Evolutionary conservation across 768 basidiomycete species (phyloP), one percentile per base, ranked within the genome.

Genomic region (Lactarius tabidus): DNA sequence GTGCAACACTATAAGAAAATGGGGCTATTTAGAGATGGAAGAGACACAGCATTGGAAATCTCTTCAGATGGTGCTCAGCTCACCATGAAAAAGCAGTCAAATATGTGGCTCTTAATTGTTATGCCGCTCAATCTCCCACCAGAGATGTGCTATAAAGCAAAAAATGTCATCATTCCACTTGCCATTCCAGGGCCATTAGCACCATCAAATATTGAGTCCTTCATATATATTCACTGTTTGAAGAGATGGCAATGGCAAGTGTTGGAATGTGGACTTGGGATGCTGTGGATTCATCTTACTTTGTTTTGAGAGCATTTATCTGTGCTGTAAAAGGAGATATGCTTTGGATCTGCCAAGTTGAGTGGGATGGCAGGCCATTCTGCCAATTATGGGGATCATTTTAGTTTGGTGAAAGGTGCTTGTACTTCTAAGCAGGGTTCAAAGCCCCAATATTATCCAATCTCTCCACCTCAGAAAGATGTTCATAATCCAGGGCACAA

Each of bases 61-160:
- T 76, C 70, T 71, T 69, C 61, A 53, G 65, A 75, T 61, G 68
- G 15, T 59, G 75, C 75, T 4, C 74, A 75, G 62, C 63, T 76
- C 26, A 75, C 75, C 33, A 70, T 75, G 70, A 76, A 76, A 57
- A 76, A 76, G 56, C 73, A 75, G 48, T 75, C 72, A 15, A 70
- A 74, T 52, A 71, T 69, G 3, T 75, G 70, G 72, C 54, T 75
- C 29, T 20, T 73, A 4, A 67, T 72, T 41, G 18, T 74, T 2
- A 67, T 71, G 10, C 29, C 74, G 8, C 65, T 74, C 29, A 73
- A 72, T 43, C 41, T 60, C 14, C 59, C 59, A 60, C 38, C 59
- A 29, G 59, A 60, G 26, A n/a, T 39, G 18, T 26, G 58, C 17
- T 48, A 60, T n/a, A n/a, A 20, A 29, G 41, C 59, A 26, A 20